Conservation (phyloP, 129 eudicot genomes). For the Lactuca sativa region DNA sequence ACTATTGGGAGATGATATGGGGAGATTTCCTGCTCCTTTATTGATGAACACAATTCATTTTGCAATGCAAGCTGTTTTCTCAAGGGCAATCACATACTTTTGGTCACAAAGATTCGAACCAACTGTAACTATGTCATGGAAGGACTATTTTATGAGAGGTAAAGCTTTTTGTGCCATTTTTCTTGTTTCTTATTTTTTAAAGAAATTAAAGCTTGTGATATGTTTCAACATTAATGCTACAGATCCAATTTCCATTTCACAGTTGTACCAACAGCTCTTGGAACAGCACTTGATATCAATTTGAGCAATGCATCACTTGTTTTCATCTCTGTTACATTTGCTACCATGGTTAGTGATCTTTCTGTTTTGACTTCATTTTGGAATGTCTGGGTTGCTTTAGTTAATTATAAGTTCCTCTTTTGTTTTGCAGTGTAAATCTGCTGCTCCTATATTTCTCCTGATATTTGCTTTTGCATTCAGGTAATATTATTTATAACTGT, state of each 20-base stretch:
- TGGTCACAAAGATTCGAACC: slow-evolving; percentile 74
- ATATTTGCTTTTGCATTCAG: slow-evolving; percentile 97
- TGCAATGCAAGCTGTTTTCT: slow-evolving; percentile 91
- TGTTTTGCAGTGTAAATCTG: slow-evolving; percentile 90
- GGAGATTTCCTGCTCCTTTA: slow-evolving; percentile 94
- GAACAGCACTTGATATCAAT: slow-evolving; percentile 95
- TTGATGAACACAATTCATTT: slow-evolving; percentile 95
- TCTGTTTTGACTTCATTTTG: slow-evolving; percentile 19
- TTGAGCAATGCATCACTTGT: slow-evolving; percentile 98
- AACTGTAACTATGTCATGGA: slow-evolving; percentile 76
- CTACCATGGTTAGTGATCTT: slow-evolving; percentile 82
- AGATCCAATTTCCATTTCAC: slow-evolving; percentile 84
- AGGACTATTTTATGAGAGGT: slow-evolving; percentile 93
- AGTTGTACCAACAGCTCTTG: slow-evolving; percentile 95
- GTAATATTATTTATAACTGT: slow-evolving; percentile 34
- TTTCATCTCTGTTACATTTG: slow-evolving; percentile 97
- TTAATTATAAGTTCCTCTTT: not conserved
- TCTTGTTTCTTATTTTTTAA: slow-evolving; percentile 1
- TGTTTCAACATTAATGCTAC: slow-evolving; percentile 63
- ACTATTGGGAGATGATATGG: slow-evolving; percentile 78
- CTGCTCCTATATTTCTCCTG: slow-evolving; percentile 94
- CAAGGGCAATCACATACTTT: slow-evolving; percentile 70
- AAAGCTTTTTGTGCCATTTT: not conserved
- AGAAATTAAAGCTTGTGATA: not conserved
- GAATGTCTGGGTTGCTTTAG: not conserved